A percentile compares a stretch with the other conserved stretches of the same genome.
These are phyloP conservation scores for Dichotomopilus funicola DNA, from an alignment of 2,329 filamentous ascomycete genomes.

Conservation along the genomic window DNA sequence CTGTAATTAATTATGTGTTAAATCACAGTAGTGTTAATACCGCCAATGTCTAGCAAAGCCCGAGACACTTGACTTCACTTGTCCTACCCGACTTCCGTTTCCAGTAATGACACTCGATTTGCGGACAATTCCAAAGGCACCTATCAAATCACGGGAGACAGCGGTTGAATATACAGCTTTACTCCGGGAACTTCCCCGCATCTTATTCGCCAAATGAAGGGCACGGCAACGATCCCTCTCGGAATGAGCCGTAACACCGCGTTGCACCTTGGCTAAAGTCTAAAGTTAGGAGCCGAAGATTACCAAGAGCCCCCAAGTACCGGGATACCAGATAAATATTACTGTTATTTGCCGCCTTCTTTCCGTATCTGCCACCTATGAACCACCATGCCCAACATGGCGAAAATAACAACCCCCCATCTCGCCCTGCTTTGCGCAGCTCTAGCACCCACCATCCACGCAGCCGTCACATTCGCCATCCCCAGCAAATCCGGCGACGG, in stretches of 20 bases:
- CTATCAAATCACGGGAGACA: background rate
- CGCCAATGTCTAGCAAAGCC: no score
- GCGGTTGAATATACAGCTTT: background rate
- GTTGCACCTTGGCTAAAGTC: no score
- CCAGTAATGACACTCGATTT: background rate
- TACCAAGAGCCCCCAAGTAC: no score
- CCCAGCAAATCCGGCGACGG: conserved; percentile 15
- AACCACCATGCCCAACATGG: background rate
- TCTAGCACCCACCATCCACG: background rate
- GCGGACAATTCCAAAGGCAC: background rate
- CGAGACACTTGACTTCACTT: background rate
- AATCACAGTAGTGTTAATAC: no score
- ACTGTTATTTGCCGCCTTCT: background rate
- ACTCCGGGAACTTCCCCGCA: background rate
- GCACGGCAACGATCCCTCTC: background rate
- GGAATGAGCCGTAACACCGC: no score
- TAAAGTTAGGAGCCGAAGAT: no score
- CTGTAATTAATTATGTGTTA: no score
- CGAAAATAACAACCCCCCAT: background rate
- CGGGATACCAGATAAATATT: background rate
- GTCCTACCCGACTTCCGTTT: background rate
- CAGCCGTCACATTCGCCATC: conserved; percentile 17
- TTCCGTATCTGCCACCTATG: no score
- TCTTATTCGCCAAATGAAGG: background rate
- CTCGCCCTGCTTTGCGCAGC: conserved; percentile 7